Conservation (phyloP, 2,329 filamentous ascomycete genomes). For the Epichloe glyceriae region DNA sequence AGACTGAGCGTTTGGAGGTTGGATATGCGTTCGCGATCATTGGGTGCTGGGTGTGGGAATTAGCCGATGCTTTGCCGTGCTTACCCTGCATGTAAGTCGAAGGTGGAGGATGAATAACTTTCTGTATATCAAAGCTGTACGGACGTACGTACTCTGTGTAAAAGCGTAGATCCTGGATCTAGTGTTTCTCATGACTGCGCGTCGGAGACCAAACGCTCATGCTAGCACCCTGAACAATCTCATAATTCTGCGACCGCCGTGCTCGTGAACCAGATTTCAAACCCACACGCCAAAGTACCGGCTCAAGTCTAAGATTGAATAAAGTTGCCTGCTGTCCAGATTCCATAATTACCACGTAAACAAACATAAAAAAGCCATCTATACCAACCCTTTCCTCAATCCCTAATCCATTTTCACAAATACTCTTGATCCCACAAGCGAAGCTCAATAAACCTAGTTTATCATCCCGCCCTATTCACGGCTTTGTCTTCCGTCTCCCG, state of each 20-base stretch:
- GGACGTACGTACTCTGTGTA: too few species aligned
- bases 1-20: constrained; percentile 3
- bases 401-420: not conserved
- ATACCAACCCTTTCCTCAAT: not conserved
- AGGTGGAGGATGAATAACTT: not conserved
- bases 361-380: not conserved
- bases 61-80: constrained; percentile 10
- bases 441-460: too few species aligned
- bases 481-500: too few species aligned
- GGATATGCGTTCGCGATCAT: constrained; percentile 7
- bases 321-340: not conserved
- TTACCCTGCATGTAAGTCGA: not conserved
- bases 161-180: too few species aligned
- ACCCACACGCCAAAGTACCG: too few species aligned
- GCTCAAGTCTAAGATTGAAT: too few species aligned
- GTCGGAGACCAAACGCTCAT: too few species aligned
- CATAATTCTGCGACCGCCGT: too few species aligned
- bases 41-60: not conserved
- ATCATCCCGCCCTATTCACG: too few species aligned
- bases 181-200: too few species aligned
- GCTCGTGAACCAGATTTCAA: not conserved
- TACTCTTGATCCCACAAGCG: not conserved
- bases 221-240: too few species aligned
- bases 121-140: too few species aligned
- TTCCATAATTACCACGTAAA: not conserved